A percentile compares a stretch with the other conserved stretches of the same genome.
These are phyloP conservation scores for Fusarium tuaranense DNA, from an alignment of 2,329 filamentous ascomycete species.

Conservation along the genomic window DNA sequence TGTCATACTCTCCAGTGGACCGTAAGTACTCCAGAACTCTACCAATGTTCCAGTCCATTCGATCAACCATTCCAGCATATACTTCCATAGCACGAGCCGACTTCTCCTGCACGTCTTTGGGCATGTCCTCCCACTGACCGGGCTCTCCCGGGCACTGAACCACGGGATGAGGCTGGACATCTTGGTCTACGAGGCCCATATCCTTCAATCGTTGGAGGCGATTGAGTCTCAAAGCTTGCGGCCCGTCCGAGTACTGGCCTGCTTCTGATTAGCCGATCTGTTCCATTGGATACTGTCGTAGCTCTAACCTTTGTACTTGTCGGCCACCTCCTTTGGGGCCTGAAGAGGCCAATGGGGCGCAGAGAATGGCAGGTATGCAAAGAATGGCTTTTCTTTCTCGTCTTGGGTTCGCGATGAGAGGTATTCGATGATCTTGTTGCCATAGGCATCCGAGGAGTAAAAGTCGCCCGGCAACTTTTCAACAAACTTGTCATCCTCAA, in stretches of 20 bases:
- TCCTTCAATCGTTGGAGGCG: constrained; percentile 67
- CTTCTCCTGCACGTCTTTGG: constrained; percentile 4
- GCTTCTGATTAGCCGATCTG: constrained; percentile 39
- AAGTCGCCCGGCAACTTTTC: constrained; percentile 61
- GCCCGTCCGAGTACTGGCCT: constrained; percentile 66
- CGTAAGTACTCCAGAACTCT: constrained; percentile 59
- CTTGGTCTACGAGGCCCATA: constrained; percentile 64
- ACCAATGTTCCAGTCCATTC: constrained; percentile 64
- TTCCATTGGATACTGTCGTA: not conserved
- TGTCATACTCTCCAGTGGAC: not conserved
- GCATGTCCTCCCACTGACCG: constrained; percentile 44
- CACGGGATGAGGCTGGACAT: constrained; percentile 64
- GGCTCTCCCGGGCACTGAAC: constrained; percentile 58
- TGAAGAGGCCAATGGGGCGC: constrained; percentile 74
- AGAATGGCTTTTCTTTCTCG: constrained; percentile 60
- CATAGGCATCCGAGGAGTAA: constrained; percentile 67
- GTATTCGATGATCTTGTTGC: constrained; percentile 64
- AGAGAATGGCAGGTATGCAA: constrained; percentile 70
- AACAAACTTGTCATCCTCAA: constrained; percentile 52
- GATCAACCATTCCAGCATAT: constrained; percentile 68
- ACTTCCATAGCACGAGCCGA: constrained; percentile 53
- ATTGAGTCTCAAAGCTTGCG: constrained; percentile 64
- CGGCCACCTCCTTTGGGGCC: constrained; percentile 64
- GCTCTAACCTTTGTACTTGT: constrained; percentile 63
- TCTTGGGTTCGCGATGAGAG: constrained; percentile 60